These are phyloP conservation scores for Thuja plicata DNA, from an alignment of 83 land plant genomes.

Conservation along the genomic window DNA sequence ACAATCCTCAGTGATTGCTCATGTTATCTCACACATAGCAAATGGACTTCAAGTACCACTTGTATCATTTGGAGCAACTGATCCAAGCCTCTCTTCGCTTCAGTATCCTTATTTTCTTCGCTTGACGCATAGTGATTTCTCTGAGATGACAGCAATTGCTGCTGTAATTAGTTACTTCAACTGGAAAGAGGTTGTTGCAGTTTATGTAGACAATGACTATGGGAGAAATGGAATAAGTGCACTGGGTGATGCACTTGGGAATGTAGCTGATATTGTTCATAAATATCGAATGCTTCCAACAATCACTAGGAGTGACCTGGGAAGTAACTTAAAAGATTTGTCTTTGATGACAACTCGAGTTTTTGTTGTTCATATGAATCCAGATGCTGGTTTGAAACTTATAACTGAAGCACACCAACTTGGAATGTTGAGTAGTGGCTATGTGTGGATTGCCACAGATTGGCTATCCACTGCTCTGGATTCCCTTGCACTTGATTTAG, in stretches of 20 bases:
- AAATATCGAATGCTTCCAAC: conserved; percentile 34
- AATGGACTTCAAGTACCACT: conserved; percentile 76
- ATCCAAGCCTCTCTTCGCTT: conserved; percentile 66
- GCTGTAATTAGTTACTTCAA: conserved; percentile 52
- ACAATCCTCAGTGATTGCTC: conserved; percentile 58
- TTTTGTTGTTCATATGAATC: conserved; percentile 15
- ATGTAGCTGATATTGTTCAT: conserved; percentile 28
- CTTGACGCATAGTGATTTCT: conserved; percentile 51
- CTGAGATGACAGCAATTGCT: conserved; percentile 81
- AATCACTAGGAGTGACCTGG: conserved; percentile 24
- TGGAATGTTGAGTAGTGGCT: conserved; percentile 9
- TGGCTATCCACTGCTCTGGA: conserved; percentile 29
- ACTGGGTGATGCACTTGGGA: conserved; percentile 53
- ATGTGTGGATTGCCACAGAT: conserved; percentile 17
- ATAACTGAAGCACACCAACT: background rate
- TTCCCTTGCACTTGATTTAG: conserved; percentile 16
- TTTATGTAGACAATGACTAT: conserved; percentile 39
- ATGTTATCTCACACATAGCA: conserved; percentile 69
- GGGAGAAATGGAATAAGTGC: conserved; percentile 66
- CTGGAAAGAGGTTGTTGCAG: conserved; percentile 61
- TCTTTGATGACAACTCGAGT: conserved; percentile 8
- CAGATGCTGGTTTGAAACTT: conserved; percentile 10
- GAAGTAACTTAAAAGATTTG: background rate
- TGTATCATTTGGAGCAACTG: conserved; percentile 76
- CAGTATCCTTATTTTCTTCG: conserved; percentile 74